Conservation (phyloP, 495 filamentous ascomycete species). For the Ramalina peruviana region DNA sequence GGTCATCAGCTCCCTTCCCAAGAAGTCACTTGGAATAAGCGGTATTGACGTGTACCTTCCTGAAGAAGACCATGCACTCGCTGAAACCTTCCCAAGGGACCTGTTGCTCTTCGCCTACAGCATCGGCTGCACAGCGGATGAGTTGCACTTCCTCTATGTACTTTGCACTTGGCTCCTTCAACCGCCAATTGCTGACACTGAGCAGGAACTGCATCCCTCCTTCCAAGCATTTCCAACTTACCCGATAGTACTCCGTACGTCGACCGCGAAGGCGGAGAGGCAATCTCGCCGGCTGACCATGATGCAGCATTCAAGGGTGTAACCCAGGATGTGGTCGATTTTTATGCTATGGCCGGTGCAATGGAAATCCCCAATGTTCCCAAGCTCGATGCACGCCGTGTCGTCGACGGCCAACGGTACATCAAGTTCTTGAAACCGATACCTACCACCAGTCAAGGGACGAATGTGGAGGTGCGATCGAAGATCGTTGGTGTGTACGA, state of each 20-base stretch:
- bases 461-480: constrained; percentile 59
- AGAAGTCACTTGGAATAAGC: constrained; percentile 71
- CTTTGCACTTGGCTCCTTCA: constrained; percentile 11
- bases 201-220: constrained; percentile 65
- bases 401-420: constrained; percentile 75
- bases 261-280: not conserved
- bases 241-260: constrained; percentile 62
- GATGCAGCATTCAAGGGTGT: constrained; percentile 62
- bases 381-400: constrained; percentile 55
- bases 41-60: constrained; percentile 17
- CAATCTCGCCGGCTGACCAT: not conserved
- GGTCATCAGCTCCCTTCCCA: constrained; percentile 63
- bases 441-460: constrained; percentile 55
- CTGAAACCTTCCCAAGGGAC: constrained; percentile 29
- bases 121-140: constrained; percentile 70
- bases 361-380: constrained; percentile 62
- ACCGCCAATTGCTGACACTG: constrained; percentile 9
- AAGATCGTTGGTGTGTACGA: constrained; percentile 83
- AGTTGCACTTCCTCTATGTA: constrained; percentile 85
- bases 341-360: constrained; percentile 51
- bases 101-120: constrained; percentile 74
- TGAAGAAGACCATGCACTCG: not conserved
- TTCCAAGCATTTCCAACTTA: constrained; percentile 84
- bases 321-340: constrained; percentile 68
- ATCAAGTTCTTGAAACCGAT: constrained; percentile 67